A percentile compares a stretch with the other conserved stretches of the same genome.
Evolutionary conservation across 2,329 filamentous ascomycete genomes (phyloP).

Genomic region (Apiospora pterosperma): DNA sequence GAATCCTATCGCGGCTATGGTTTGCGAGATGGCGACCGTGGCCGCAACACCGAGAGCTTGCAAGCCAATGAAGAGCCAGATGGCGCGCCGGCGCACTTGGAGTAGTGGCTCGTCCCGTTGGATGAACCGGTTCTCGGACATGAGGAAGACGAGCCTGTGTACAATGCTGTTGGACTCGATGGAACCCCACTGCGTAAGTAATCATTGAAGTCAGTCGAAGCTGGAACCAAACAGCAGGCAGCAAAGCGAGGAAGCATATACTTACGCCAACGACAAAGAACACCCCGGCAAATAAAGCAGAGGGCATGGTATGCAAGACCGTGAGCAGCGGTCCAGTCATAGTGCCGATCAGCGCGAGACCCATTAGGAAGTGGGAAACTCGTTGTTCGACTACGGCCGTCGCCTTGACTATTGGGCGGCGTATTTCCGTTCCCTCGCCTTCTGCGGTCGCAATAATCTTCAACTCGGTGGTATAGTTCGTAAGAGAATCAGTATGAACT

Average conservation of each 20-base stretch:
- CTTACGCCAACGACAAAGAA: conserved; percentile 57
- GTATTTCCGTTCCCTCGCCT: conserved; percentile 36
- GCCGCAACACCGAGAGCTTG: conserved; percentile 49
- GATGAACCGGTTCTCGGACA: conserved; percentile 42
- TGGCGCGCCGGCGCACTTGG: conserved; percentile 38
- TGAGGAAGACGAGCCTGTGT: conserved; percentile 45
- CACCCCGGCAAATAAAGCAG: conserved; percentile 50
- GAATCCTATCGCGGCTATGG: conserved; percentile 56
- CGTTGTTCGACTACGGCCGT: conserved; percentile 53
- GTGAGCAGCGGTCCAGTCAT: conserved; percentile 54
- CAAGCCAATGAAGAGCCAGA: conserved; percentile 46
- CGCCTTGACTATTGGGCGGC: conserved; percentile 38
- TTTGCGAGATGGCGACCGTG: conserved; percentile 57
- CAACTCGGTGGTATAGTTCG: conserved; percentile 34
- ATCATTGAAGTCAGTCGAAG: not conserved
- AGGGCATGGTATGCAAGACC: conserved; percentile 51
- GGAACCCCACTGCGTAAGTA: conserved; percentile 33
- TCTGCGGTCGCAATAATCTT: conserved; percentile 39
- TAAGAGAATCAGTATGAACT: conserved; percentile 54
- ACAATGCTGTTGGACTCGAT: conserved; percentile 53
- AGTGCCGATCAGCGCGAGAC: conserved; percentile 49
- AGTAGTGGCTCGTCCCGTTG: conserved; percentile 43
- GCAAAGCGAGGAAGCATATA: conserved; percentile 7
- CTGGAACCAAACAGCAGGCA: too few species aligned
- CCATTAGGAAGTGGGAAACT: conserved; percentile 52